Percentiles rank a stretch among this genome's conserved stretches.
phyloP scores from a whole-genome alignment of 768 basidiomycete species.

The Scleroderma bovista region DNA sequence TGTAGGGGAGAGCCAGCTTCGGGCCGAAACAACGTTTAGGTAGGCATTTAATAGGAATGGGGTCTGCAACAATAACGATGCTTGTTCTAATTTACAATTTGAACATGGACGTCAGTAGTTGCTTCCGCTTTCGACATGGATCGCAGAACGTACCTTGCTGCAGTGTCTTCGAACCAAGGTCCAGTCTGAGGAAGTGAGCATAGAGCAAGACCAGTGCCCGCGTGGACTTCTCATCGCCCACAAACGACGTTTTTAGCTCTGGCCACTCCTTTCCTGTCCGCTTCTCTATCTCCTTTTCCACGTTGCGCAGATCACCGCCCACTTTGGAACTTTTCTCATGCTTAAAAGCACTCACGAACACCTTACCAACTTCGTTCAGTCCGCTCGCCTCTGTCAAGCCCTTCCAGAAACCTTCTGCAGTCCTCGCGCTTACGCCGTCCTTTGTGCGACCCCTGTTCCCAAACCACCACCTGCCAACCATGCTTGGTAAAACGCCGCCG shows the following conservation, averaged over 20 bases:
- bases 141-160: constrained; percentile 51
- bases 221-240: constrained; percentile 28
- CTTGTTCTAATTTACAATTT: constrained; percentile 54
- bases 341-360: constrained; percentile 61
- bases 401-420: constrained; percentile 88
- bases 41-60: constrained; percentile 75
- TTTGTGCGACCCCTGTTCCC: constrained; percentile 85
- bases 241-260: constrained; percentile 39
- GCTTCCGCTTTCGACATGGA: background rate
- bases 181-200: constrained; percentile 73
- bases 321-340: constrained; percentile 44
- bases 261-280: constrained; percentile 52
- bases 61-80: constrained; percentile 59
- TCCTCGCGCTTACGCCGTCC: constrained; percentile 77
- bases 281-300: constrained; percentile 48
- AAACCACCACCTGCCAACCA: constrained; percentile 98
- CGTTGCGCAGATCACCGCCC: constrained; percentile 36
- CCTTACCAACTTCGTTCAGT: constrained; percentile 64
- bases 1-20: constrained; percentile 84
- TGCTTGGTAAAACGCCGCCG: constrained; percentile 76
- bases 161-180: constrained; percentile 47
- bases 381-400: constrained; percentile 73
- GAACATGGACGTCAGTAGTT: background rate
- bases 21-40: constrained; percentile 74
- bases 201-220: constrained; percentile 73